Conservation (phyloP, 768 basidiomycete species). For the Tricholoma terreum region DNA sequence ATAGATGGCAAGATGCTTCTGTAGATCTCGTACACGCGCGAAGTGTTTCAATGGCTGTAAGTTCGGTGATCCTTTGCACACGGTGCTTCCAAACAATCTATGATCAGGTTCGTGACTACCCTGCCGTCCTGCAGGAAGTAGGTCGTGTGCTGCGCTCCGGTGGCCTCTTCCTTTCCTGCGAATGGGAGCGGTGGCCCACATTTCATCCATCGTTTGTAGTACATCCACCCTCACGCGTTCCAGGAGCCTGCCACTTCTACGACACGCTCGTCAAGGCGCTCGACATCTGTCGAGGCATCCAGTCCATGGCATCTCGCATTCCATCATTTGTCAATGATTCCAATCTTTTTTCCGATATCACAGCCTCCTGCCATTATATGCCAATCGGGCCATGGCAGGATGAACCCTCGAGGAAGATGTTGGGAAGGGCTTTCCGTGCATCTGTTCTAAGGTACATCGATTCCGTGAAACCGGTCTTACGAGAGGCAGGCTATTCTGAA, state of each 20-base stretch:
- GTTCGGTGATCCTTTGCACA: conserved; percentile 21
- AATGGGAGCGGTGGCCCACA: conserved; percentile 47
- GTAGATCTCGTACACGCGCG: conserved; percentile 72
- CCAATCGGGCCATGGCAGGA: conserved; percentile 58
- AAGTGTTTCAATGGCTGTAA: conserved; percentile 55
- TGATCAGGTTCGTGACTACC: conserved; percentile 55
- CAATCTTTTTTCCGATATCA: conserved; percentile 41
- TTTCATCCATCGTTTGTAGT: conserved; percentile 33
- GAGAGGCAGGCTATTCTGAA: conserved; percentile 34
- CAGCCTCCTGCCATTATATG: conserved; percentile 33
- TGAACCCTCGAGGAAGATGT: conserved; percentile 26
- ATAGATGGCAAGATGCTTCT: conserved; percentile 49
- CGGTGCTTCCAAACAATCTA: not conserved
- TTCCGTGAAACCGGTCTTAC: conserved; percentile 47
- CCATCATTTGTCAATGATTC: conserved; percentile 34
- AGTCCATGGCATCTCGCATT: conserved; percentile 35
- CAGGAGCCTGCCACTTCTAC: conserved; percentile 36
- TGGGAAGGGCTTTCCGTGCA: conserved; percentile 43
- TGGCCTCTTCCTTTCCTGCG: conserved; percentile 67
- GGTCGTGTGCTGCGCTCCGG: conserved; percentile 64
- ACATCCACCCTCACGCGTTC: conserved; percentile 34
- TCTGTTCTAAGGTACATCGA: conserved; percentile 42
- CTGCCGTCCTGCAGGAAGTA: conserved; percentile 50
- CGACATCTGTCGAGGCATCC: conserved; percentile 32
- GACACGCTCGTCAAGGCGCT: conserved; percentile 36